A percentile compares a stretch with the other conserved stretches of the same genome.
phyloP scores from a whole-genome alignment of 257 asterid genomes.

The Solanum commersonii region DNA sequence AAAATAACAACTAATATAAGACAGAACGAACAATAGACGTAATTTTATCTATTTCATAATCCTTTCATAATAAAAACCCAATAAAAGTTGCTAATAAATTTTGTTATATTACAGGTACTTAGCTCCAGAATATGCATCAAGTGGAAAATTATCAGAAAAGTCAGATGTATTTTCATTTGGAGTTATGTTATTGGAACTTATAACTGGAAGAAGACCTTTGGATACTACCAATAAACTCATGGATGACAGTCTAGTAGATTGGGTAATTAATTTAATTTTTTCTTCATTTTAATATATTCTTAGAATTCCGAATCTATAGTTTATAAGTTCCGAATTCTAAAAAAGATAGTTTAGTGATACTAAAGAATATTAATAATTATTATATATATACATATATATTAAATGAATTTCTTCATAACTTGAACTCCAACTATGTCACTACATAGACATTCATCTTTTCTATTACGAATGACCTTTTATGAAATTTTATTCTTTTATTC shows the following conservation, averaged over 20 bases:
- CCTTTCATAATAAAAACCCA: neutral
- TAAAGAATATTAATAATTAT: too few relatives aligned
- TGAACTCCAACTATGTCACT: too few relatives aligned
- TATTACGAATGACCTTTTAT: neutral
- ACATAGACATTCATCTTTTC: too few relatives aligned
- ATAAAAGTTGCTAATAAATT: neutral
- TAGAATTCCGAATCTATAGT: too few relatives aligned
- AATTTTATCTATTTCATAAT: neutral
- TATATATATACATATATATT: too few relatives aligned
- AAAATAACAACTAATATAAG: neutral
- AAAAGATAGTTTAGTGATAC: neutral
- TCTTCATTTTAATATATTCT: too few relatives aligned
- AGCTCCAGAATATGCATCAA: conserved; percentile 93
- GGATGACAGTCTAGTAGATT: conserved; percentile 91
- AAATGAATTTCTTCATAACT: too few relatives aligned
- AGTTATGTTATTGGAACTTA: conserved; percentile 82
- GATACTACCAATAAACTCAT: conserved; percentile 42
- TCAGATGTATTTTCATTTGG: conserved; percentile 91
- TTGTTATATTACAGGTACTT: conserved; percentile 35
- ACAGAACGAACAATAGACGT: neutral
- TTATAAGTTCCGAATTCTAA: neutral
- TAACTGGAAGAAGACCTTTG: conserved; percentile 73
- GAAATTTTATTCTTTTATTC: neutral
- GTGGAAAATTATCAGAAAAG: conserved; percentile 72
- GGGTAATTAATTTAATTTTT: conserved; percentile 29